Percentiles rank a stretch among this genome's conserved stretches.
These are phyloP conservation scores for Didymosphaeria variabile DNA, from an alignment of 2,329 filamentous ascomycete species.

Conservation along the genomic window DNA sequence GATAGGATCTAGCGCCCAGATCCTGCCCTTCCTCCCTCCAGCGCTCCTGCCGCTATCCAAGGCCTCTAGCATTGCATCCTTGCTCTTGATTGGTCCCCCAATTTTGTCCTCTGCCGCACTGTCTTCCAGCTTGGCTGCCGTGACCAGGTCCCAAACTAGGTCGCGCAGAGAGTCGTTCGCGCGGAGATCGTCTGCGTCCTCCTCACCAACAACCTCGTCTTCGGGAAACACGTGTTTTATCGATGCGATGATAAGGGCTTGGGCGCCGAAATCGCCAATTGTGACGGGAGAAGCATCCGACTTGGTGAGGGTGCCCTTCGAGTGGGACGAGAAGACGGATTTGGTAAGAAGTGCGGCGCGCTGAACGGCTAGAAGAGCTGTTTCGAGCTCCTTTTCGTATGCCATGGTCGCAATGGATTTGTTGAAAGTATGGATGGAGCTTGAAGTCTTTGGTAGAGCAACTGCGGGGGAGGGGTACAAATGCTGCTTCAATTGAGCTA, in stretches of 20 bases:
- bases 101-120: constrained; percentile 70
- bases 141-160: constrained; percentile 86
- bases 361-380: constrained; percentile 89
- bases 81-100: constrained; percentile 72
- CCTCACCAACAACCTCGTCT: constrained; percentile 93
- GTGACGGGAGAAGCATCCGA: constrained; percentile 96
- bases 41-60: constrained; percentile 70
- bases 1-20: constrained; percentile 97
- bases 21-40: constrained; percentile 77
- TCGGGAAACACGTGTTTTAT: constrained; percentile 88
- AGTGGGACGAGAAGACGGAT: constrained; percentile 83
- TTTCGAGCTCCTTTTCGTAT: constrained; percentile 80
- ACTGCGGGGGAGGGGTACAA: constrained; percentile 37
- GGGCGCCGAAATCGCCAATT: constrained; percentile 96
- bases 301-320: constrained; percentile 94
- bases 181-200: constrained; percentile 84
- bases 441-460: constrained; percentile 22
- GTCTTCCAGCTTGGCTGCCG: constrained; percentile 74
- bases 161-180: constrained; percentile 73
- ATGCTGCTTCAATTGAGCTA: constrained; percentile 43
- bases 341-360: constrained; percentile 80
- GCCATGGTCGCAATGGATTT: constrained; percentile 45
- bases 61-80: constrained; percentile 69
- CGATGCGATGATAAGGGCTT: constrained; percentile 93
- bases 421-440: constrained; percentile 21